Evolutionary conservation across 805 yeast genomes (phyloP), one percentile per base, ranked within the genome.

Genomic region (Maudiozyma serrabonitensis): DNA sequence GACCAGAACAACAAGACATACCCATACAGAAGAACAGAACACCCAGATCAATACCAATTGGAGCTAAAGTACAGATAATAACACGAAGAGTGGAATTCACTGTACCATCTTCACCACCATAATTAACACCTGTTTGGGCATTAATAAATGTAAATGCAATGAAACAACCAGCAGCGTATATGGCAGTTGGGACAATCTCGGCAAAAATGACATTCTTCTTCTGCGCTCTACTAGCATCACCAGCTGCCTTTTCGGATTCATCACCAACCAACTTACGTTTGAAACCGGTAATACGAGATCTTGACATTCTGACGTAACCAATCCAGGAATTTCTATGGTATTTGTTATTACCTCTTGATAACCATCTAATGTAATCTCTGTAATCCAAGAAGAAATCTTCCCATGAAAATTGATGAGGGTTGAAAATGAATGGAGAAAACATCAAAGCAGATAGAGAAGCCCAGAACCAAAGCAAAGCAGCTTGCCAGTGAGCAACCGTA

Each of bases 321-420:
- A 85, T 83, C 95, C 95, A 85, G 6, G 93, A 84, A 71, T 84
- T 84, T 75, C 87, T 81, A 72, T 85, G 91, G 83, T 87, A 85
- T 67, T 84, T 82, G 59, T 85, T 81, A 72, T 85, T 85, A 78
- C 95, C 95, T 75, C 93, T 82, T n/a, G 88, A 80, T 62, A 85
- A 73, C 95, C 95, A 85, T 73, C 87, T 79, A 63, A 90, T 83
- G 71, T 79, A 93, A 65, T 88, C 95, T 69, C 96, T 81, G 79
- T 93, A 93, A 69, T 93, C 99, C 67, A 91, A 81, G 72, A 91
- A 88, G 80, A 85, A 91, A 71, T 90, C 97, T 66, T 83, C 86
- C 90, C 95, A 84, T 46, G 96, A 81, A 69, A 90, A 93, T 75
- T 93, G 98, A 72, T 91, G 97, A 45, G 99, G 99, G 72, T 93